Percentiles rank a stretch among this genome's conserved stretches.
Evolutionary conservation across 768 basidiomycete species (phyloP).

Genomic region (Tubosaeta sp.): DNA sequence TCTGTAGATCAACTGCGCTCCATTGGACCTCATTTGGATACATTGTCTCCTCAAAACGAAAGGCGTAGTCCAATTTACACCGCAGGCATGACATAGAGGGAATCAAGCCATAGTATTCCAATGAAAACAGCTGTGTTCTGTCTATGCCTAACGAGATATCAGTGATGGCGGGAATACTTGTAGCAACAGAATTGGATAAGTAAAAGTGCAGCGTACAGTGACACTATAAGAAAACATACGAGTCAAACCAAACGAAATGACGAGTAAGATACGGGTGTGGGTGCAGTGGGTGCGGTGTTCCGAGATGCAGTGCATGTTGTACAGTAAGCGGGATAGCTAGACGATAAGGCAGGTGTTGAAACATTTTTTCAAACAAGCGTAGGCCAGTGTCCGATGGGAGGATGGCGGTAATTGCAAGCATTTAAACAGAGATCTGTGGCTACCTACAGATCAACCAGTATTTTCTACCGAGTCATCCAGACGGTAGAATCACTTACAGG

Average conservation of each 20-base stretch:
- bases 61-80: not conserved
- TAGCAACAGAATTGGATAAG: slow-evolving; percentile 29
- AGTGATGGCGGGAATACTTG: slow-evolving; percentile 26
- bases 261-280: slow-evolving; percentile 19
- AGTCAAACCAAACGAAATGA: slow-evolving; percentile 15
- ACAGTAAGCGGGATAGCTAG: slow-evolving; percentile 19
- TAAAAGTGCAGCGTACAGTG: slow-evolving; percentile 22
- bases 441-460: slow-evolving; percentile 28
- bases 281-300: slow-evolving; percentile 14
- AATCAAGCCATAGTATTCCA: slow-evolving; percentile 9
- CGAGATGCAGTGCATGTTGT: slow-evolving; percentile 21
- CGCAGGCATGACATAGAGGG: not conserved
- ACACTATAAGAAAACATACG: slow-evolving; percentile 25
- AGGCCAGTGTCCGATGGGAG: not conserved
- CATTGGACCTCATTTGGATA: not conserved
- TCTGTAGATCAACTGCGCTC: not conserved
- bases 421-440: slow-evolving; percentile 1
- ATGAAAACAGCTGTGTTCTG: slow-evolving; percentile 17
- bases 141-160: slow-evolving; percentile 29
- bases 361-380: slow-evolving; percentile 10
- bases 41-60: not conserved
- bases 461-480: slow-evolving; percentile 47
- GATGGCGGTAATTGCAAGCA: not conserved
- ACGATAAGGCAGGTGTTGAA: slow-evolving; percentile 11
- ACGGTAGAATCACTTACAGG: slow-evolving; percentile 36